Base-by-base conservation (phyloP, 2,329 filamentous ascomycete species). In the Plectosphaerella cucumerina region DNA sequence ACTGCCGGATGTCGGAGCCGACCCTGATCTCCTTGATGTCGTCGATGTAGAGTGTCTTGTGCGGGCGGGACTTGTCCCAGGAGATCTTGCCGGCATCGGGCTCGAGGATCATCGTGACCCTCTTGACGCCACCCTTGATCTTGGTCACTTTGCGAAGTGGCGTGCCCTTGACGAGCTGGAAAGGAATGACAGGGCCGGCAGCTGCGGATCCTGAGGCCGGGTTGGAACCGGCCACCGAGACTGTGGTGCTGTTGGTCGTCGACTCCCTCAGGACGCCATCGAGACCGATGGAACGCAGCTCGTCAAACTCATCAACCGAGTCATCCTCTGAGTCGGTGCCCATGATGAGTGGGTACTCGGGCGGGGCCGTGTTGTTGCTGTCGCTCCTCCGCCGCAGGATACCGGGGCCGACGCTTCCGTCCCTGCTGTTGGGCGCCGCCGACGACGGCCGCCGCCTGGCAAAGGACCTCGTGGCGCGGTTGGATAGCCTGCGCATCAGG, bases 1-100 rank as follows among this genome's bases (percentile, higher is more conserved):
- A 96, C 65, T 96, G 93, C 51, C 89, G 84, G 17, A 93, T 90
- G 64, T 97, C 90, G 12, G 81, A 81, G 17, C 90, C 91, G 33
- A 86, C 84, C 55, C 92, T 85, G 45, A 97, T 91, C 63, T 96
- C 91, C 62, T 89, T 87, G 61, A 99, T 93, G 65, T 97, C 91
- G 62, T 99, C 94, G 56, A 99, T 89, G 67, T 96, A 95, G 57
- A 99, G 87, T 49, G 84, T 85, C 66, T 97, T 97, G 21, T 84
- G 82, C 1, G 88, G 85, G 34, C 89, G 85, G 9, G 80, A 82
- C 44, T 84, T 81, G 67, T 96, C 89, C 93, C 93, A 97, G 22
- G 81, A 87, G 21, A 99, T 89, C 67, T 91, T 94, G 54, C 89
- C 92, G 2, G 87, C 82, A 62, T 93, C 87, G 21, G 87, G 79